Conservation (phyloP, 352 stramenopile genomes). For the Phytophthora aleatoria region DNA sequence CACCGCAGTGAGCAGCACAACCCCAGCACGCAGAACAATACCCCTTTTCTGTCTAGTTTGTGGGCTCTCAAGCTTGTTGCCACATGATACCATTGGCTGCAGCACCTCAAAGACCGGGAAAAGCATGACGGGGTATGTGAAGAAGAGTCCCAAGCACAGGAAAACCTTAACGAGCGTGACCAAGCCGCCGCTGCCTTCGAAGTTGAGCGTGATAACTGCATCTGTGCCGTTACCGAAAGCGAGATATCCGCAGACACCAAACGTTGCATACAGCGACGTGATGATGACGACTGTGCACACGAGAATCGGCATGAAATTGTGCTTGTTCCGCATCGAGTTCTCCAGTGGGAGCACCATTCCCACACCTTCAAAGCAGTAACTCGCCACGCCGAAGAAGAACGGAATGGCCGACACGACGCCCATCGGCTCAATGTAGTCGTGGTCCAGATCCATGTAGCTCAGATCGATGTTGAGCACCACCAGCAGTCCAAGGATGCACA, state of each 20-base stretch:
- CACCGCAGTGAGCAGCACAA: constrained; percentile 82
- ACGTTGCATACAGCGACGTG: constrained; percentile 86
- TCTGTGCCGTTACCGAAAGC: constrained; percentile 83
- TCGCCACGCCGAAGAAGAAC: constrained; percentile 90
- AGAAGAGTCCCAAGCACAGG: constrained; percentile 88
- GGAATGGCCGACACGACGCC: constrained; percentile 68
- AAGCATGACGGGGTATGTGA: constrained; percentile 94
- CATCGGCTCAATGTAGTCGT: constrained; percentile 58
- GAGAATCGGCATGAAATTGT: constrained; percentile 78
- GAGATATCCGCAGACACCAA: constrained; percentile 87
- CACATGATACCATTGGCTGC: constrained; percentile 35
- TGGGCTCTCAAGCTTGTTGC: constrained; percentile 26
- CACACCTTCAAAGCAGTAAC: constrained; percentile 92
- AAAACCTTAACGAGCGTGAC: constrained; percentile 87
- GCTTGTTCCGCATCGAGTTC: constrained; percentile 80
- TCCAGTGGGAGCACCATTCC: constrained; percentile 90
- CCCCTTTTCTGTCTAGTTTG: constrained; percentile 33
- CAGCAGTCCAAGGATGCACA: constrained; percentile 86
- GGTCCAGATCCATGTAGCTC: constrained; percentile 62
- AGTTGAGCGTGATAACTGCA: constrained; percentile 91
- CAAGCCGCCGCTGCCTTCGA: constrained; percentile 59
- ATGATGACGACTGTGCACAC: constrained; percentile 79
- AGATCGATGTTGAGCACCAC: constrained; percentile 88
- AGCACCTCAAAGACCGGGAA: constrained; percentile 91
- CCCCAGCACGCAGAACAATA: constrained; percentile 47